A percentile compares a stretch with the other conserved stretches of the same genome.
These are phyloP conservation scores for Parsonsia alboflavescens DNA, from an alignment of 257 asterid species.

Conservation along the genomic window DNA sequence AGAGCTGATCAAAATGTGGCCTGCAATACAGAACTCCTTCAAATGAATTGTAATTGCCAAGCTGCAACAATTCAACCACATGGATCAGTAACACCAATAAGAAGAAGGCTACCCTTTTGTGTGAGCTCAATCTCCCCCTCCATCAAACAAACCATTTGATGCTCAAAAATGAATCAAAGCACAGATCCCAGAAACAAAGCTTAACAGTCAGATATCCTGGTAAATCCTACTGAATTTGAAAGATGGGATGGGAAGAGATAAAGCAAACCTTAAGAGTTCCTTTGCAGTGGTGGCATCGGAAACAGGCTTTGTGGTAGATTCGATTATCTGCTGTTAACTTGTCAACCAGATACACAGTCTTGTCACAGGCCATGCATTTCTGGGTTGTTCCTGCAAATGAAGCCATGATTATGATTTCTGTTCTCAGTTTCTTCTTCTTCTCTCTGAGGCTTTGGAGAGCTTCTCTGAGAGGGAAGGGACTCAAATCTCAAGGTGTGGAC, in stretches of 20 bases:
- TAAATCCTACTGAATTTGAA: neutral
- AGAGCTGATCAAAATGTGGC: conserved; percentile 98
- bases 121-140: neutral
- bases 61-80: conserved; percentile 35
- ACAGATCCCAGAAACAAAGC: neutral
- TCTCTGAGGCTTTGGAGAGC: conserved; percentile 5
- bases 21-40: conserved; percentile 98
- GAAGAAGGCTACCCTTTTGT: neutral
- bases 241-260: conserved; percentile 5
- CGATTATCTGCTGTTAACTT: conserved; percentile 88
- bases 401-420: conserved; percentile 45
- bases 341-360: conserved; percentile 90
- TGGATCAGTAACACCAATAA: neutral
- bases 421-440: conserved; percentile 7
- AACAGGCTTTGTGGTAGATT: conserved; percentile 87
- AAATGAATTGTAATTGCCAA: conserved; percentile 87
- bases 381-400: conserved; percentile 93
- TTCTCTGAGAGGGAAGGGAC: neutral
- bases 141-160: neutral
- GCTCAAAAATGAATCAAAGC: neutral
- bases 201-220: neutral
- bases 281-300: conserved; percentile 94
- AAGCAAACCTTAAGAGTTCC: conserved; percentile 79
- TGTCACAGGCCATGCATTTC: conserved; percentile 94
- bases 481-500: conserved; percentile 9